Evolutionary conservation across 768 basidiomycete species (phyloP), one percentile per base, ranked within the genome.

Genomic region (Mrakia hoshinonis): DNA sequence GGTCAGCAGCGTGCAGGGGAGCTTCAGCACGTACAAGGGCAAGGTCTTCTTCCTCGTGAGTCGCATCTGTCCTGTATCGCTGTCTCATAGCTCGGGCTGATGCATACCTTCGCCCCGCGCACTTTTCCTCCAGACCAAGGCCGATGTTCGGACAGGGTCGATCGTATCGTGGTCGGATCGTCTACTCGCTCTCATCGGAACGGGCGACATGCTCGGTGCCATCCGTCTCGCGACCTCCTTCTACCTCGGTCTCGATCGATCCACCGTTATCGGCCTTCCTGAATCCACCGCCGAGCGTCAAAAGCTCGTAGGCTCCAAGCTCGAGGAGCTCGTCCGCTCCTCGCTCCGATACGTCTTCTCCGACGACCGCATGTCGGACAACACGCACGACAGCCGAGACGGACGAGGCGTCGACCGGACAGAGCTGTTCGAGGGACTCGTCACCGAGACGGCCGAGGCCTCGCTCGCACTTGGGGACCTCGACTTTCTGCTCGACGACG

Each of bases 101-200:
- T 9, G 36, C 47, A 1, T 1, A 36, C 11, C 18, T 29, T 67
- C 24, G 18, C 11, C 10, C 49, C 36, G 12, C 0, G 18, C 26
- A 11, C 38, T 4, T 29, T 4, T 48, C 66, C n/a, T 38, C 11
- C 74, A 90, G 91, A 85, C 85, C 60, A 83, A 83, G 65, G 82
- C 87, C 69, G 85, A 85, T 61, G 74, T 97, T 0, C 83, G 85
- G 77, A 92, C 89, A 3, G 96, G 92, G 34, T 90, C 89, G 2
- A 82, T 98, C 26, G 82, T 93, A 38, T 91, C 92, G 1, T 99
- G 96, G 96, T 92, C 95, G 6, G 96, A 99, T 78, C 87, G 89
- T 54, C 87, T 98, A 29, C 82, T 99, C 54, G 83, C 86, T 0
- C 85, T 88, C 58, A 92, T 98, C 34, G 85, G 91, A 76, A 83